A percentile compares a stretch with the other conserved stretches of the same genome.
These are phyloP conservation scores for Elsinoe perseae DNA, from an alignment of 2,329 filamentous ascomycete species.

Conservation along the genomic window DNA sequence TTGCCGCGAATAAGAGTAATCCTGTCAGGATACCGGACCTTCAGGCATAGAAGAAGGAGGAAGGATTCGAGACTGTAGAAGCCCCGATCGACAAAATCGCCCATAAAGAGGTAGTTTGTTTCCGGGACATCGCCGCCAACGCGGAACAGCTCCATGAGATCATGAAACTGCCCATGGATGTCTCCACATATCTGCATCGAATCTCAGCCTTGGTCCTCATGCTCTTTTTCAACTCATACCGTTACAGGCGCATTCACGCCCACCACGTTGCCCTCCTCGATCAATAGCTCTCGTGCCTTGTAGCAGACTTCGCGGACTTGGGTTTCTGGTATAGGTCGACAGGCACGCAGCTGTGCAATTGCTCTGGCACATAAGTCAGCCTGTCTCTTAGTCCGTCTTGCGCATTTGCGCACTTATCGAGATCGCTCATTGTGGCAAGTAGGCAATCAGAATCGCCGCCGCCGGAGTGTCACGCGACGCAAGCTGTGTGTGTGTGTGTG, in stretches of 20 bases:
- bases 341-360: constrained; percentile 90
- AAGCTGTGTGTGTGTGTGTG: not conserved
- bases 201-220: not conserved
- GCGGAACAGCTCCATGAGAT: constrained; percentile 92
- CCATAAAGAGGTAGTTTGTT: constrained; percentile 96
- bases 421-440: constrained; percentile 64
- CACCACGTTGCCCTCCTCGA: constrained; percentile 96
- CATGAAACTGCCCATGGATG: constrained; percentile 94
- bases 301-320: constrained; percentile 96
- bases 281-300: constrained; percentile 89
- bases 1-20: constrained; percentile 79
- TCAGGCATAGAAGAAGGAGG: constrained; percentile 86
- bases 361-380: constrained; percentile 50
- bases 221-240: constrained; percentile 43
- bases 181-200: constrained; percentile 76
- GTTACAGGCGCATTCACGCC: constrained; percentile 92
- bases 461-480: not conserved
- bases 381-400: constrained; percentile 20
- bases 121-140: constrained; percentile 91
- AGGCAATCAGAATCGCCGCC: not conserved
- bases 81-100: constrained; percentile 94
- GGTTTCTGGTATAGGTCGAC: constrained; percentile 87
- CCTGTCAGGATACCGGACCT: constrained; percentile 93
- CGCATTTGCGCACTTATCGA: constrained; percentile 62
- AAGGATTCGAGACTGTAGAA: constrained; percentile 98